These are phyloP conservation scores for Coniochaeta sp. DNA, from an alignment of 2,329 filamentous ascomycete species.

Conservation along the genomic window DNA sequence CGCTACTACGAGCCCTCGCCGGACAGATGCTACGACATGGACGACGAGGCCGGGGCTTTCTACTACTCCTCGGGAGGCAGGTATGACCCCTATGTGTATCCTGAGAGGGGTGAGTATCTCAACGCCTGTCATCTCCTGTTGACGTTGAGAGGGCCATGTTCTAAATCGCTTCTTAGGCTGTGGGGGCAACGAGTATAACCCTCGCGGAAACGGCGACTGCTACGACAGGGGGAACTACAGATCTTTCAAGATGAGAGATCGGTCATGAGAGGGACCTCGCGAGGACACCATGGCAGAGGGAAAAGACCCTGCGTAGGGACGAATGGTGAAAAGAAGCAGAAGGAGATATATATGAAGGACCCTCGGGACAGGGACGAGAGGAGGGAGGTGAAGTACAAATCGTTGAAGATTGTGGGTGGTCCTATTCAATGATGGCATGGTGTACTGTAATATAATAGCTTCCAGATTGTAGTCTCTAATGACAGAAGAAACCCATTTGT, in stretches of 20 bases:
- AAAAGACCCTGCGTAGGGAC: background rate
- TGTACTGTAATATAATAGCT: too few relatives aligned
- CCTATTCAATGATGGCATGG: background rate
- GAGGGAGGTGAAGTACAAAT: too few relatives aligned
- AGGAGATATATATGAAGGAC: background rate
- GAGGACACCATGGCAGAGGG: background rate
- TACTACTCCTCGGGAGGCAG: background rate
- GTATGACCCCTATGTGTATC: background rate
- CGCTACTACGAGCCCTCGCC: background rate
- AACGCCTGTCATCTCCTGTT: too few relatives aligned
- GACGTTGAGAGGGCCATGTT: too few relatives aligned
- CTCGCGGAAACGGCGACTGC: background rate
- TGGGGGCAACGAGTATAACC: background rate
- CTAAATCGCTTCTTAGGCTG: background rate
- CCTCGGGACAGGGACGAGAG: background rate
- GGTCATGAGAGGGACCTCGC: background rate
- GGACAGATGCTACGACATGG: background rate
- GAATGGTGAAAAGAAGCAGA: background rate
- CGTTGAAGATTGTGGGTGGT: too few relatives aligned
- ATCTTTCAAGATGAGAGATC: background rate
- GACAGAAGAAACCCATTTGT: too few relatives aligned
- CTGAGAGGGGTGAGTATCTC: background rate
- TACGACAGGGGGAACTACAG: background rate
- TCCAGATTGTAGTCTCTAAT: too few relatives aligned
- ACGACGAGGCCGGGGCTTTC: background rate